Base-by-base conservation (phyloP, 352 stramenopile species). In the Phytophthora nicotianae region DNA sequence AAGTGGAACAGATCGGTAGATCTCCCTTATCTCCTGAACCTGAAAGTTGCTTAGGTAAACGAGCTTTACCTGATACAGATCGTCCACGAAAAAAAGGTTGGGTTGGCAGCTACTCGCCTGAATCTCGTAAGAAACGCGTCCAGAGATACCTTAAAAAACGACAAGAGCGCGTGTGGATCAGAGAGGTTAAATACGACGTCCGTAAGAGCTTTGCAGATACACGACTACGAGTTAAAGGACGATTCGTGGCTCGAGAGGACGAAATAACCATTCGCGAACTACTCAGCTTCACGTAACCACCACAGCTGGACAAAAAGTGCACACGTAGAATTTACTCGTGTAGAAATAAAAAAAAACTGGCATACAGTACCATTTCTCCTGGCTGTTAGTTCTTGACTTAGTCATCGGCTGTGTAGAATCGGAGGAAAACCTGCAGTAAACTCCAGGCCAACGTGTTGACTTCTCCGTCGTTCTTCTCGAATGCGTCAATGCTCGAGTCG, bases 171-270 rank as follows among this genome's bases (percentile, higher is more conserved):
- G 91, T 98, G 57, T 98, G 94, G 86, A 60, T 70, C 19, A 98
- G 96, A 52, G 80, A 88, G 38, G 91, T 99, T 21, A 98, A 98
- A 70, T 99, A 99, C 68, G 92, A 98, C 69, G 89, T 98, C 8
- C 79, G 97, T 2, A 98, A 99, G 72, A 98, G 97, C 59, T 98
- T 99, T 89, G 97, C 97, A 26, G 95, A 99, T 75, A 97, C 86
- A 50, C 79, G 96, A 62, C 60, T 99, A 52, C 80, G 96, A 21
- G 95, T 99, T 6, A 98, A 98, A 73, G 93, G 96, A 8, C 84
- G 95, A 26, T 99, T 99, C 67, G 93, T 99, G 35, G 97, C 97
- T 62, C 98, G 98, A 55, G 94, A 99, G 62, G 96, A 99, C 63
- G 86, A 96, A 52, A 80, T 89, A 55, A 45, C 89, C 29, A 62